These are phyloP conservation scores for Aristolochia contorta DNA, from an alignment of 164 flowering plant genomes.

Conservation along the genomic window DNA sequence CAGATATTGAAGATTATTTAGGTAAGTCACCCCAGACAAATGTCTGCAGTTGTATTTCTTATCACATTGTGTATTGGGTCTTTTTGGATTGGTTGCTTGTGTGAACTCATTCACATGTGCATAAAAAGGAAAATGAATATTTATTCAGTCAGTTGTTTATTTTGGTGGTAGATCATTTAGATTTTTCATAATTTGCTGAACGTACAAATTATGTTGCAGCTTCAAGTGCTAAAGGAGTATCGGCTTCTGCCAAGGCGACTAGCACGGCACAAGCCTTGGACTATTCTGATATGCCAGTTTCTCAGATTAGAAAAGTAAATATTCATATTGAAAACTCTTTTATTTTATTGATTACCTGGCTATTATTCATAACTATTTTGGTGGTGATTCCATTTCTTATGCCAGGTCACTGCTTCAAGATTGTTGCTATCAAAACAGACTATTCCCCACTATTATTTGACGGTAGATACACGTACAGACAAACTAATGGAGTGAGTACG, in stretches of 20 bases:
- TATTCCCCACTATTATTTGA: constrained; percentile 92
- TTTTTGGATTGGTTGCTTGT: no score
- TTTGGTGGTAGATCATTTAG: no score
- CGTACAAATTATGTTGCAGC: constrained; percentile 29
- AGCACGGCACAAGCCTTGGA: constrained; percentile 31
- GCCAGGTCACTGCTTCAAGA: constrained; percentile 85
- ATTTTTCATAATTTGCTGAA: no score
- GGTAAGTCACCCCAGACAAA: constrained; percentile 29
- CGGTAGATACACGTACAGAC: constrained; percentile 85
- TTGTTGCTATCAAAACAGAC: constrained; percentile 84
- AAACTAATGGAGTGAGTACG: constrained; percentile 76
- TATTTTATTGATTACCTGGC: neutral
- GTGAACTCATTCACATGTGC: no score
- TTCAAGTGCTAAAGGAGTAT: constrained; percentile 47
- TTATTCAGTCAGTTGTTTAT: no score
- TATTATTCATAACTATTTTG: neutral
- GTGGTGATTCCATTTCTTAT: neutral
- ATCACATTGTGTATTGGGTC: no score
- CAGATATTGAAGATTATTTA: constrained; percentile 92
- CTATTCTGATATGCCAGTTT: constrained; percentile 65
- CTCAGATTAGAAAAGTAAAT: constrained; percentile 90
- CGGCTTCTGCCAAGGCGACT: constrained; percentile 33
- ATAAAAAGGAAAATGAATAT: no score
- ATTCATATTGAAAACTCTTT: neutral
- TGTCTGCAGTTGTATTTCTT: no score